phyloP scores from a whole-genome alignment of 257 asterid genomes.

The Schizonepeta tenuifolia region DNA sequence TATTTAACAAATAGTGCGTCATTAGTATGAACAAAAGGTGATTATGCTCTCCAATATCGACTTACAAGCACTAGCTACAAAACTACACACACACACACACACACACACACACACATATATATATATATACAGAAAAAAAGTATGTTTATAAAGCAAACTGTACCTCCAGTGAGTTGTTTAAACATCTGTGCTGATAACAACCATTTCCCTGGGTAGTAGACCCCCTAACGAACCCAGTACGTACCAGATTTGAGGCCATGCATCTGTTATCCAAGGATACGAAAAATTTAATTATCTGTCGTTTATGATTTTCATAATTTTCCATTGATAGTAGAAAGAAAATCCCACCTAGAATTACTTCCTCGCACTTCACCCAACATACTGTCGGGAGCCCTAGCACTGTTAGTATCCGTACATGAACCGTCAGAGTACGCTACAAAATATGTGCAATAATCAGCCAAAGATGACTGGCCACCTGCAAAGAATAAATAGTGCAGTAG shows the following conservation, averaged over 20 bases:
- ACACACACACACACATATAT: not conserved
- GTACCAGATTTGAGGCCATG: constrained; percentile 90
- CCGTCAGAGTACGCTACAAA: constrained; percentile 98
- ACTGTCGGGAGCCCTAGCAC: constrained; percentile 96
- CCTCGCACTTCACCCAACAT: constrained; percentile 99
- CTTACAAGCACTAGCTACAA: not conserved
- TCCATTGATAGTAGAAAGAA: not conserved
- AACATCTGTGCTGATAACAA: constrained; percentile 87
- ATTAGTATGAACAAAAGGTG: not conserved
- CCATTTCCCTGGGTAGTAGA: constrained; percentile 92
- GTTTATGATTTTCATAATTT: constrained; percentile 18
- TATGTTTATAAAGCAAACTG: constrained; percentile 12
- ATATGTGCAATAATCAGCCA: constrained; percentile 99
- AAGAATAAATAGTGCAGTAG: constrained; percentile 5
- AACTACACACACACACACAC: too few species aligned
- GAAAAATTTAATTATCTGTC: constrained; percentile 17
- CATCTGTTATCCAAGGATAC: constrained; percentile 54
- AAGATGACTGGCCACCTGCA: constrained; percentile 98
- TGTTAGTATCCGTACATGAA: constrained; percentile 91
- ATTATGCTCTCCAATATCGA: not conserved
- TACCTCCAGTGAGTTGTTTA: constrained; percentile 81
- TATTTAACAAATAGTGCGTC: constrained; percentile 5
- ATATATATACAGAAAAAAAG: not conserved
- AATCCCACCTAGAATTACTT: constrained; percentile 72
- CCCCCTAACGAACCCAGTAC: constrained; percentile 90